Base-by-base conservation (phyloP, 805 yeast species). In the Tetrapisispora phaffii region DNA sequence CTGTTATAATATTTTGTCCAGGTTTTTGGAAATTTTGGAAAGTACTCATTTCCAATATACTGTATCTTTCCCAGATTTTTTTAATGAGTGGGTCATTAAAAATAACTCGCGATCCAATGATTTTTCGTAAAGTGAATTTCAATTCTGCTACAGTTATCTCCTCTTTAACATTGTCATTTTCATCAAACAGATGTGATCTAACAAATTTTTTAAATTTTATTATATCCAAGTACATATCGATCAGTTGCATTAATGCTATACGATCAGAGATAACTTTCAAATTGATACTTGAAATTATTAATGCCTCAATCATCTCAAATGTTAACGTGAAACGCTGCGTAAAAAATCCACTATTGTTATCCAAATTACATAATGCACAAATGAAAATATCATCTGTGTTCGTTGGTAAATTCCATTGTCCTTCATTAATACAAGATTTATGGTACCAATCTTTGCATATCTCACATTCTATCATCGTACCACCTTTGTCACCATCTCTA, bases 371-470 rank as follows among this genome's bases (percentile, higher is more conserved):
- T 21, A 77, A 52, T 1, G 81, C 74, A 62, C 86, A 80, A 13
- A 70, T 59, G 51, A 71, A 80, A 10, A 59, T 61, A n/a, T 62
- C 67, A 31, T 66, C 60, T 3, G 63, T 65, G 42, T 56, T 58
- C 16, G 52, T 55, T 31, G 62, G 63, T 20, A 62, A 42, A 33
- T 48, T 48, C 50, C 66, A 63, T 15, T 59, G 50, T 2, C 65
- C 66, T 24, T 68, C 55, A 42, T 71, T 72, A 37, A 82, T 67
- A 60, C 89, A 82, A 15, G 61, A 62, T 39, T 74, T 71, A 56
- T 82, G 89, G 55, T 76, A 82, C 88, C 88, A 81, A 53, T 81
- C 86, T 44, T 73, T 68, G 59, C 90, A 83, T 16, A 59, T 62
- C 50, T 81, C 88, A 63, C 89, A 82, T 47, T 76, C 82, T 38